Base-by-base conservation (phyloP, 352 stramenopile genomes). In the Phytophthora ramorum region DNA sequence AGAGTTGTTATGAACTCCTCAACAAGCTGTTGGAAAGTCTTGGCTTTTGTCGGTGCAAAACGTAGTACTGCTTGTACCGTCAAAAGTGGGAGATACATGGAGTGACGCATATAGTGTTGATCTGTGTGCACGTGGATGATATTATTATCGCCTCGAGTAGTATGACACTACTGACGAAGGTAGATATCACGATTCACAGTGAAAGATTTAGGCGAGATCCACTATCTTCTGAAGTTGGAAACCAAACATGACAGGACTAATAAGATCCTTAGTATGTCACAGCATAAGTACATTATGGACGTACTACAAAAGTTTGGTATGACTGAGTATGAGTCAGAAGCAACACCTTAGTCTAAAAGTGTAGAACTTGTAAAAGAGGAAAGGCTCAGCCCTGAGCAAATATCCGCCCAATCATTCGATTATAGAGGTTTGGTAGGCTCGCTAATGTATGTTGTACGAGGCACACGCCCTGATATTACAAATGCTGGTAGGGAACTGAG, bases 11-110 rank as follows among this genome's bases (percentile, higher is more conserved):
- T 45, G 30, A 19, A 28, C 24, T 28, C 24, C 2, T 45, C 9
- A 62, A 53, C 46, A 53, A 62, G 43, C n/a, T 62, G 13, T 26
- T 62, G 10, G 22, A 34, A 19, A 48, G 24, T n/a, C 16, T 61
- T n/a, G 53, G 40, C 5, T 52, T 61, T 61, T 61, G 24, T 32
- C 38, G 24, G 53, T 51, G 53, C 28, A 51, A 61, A 61, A 52
- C 24, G 41, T 2, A 28, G 24, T 28, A 28, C 24, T 28, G 24
- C 4, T 28, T 28, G 24, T 28, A 28, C 24, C 24, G 24, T 46
- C 22, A 58, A 58, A 48, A 58, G 24, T 40, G 35, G 51, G 24
- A 28, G 24, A 28, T 28, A 28, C 24, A 28, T 5, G 24, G 24
- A 28, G 24, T 28, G 24, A 28, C 24, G 24, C 24, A 28, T 28